Base-by-base conservation (phyloP, 1,284 basidiomycete genomes). In the Sporisorium reilianum region DNA sequence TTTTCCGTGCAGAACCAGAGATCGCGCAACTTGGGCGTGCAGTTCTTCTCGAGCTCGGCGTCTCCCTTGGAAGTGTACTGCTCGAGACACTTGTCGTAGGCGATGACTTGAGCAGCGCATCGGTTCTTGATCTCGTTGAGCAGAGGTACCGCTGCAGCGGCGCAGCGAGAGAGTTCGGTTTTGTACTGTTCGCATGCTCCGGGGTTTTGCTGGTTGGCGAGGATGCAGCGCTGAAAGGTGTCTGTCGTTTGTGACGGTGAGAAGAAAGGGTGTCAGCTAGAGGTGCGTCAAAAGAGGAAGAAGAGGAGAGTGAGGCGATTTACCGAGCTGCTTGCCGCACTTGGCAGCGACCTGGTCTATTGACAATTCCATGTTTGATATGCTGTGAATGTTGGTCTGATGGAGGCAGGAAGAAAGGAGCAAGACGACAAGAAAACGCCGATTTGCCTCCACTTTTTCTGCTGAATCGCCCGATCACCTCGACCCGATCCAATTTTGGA, bases 171-270 rank as follows among this genome's bases (percentile, higher is more conserved):
- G 16, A 83, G 75, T 22, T 60, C 70, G 30, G 53, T 49, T 45
- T 82, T 80, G 56, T 76, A 58, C 18, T 40, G 45, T 25, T 69
- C 78, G 60, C 82, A 83, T 8, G 63, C 64, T 0, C 51, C 32
- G 0, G 75, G 76, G 52, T 80, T 65, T 30, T 65, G 61, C 36
- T 78, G 73, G 56, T 81, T 80, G 28, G 77, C 73, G 3, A 82
- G 65, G 46, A 83, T 78, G 57, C 82, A 83, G 28, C 80, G 75
- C 54, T 83, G 79, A 59, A 81, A 83, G 2, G 72, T 75, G 45
- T 70, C 72, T 74, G 55, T 30, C 3, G 3, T 16, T 6, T 9
- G 5, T 20, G n/a, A 14, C 3, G n/a, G 16, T 5, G 12, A 20
- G 38, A 36, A 26, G 20, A 7, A n/a, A 34, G 22, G 10, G 22